Percentiles rank a stretch among this genome's conserved stretches.
Conservation (phyloP, 2,329 filamentous ascomycete species). For the Rhynchosporium secalis region DNA sequence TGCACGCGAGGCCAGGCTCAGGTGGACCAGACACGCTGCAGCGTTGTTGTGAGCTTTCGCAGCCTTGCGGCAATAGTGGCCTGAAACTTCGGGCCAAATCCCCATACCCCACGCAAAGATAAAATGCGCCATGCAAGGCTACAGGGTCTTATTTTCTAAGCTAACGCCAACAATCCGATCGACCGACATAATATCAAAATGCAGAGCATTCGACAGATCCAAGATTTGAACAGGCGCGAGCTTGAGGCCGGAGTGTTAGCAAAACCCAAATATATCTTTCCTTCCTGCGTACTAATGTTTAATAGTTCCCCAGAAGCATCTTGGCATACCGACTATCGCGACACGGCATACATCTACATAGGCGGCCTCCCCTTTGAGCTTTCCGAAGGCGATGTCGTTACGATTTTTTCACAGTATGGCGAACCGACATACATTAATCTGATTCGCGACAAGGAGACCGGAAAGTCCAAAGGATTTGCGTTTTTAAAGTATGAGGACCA, state of each 20-base stretch:
- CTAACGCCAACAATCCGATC: too few species aligned
- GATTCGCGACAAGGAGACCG: constrained; percentile 91
- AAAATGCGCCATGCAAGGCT: too few species aligned
- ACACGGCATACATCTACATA: constrained; percentile 95
- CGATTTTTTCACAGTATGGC: constrained; percentile 95
- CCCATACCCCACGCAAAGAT: too few species aligned
- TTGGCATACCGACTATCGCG: constrained; percentile 97
- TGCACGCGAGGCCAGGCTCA: constrained; percentile 20
- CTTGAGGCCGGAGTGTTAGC: constrained; percentile 82
- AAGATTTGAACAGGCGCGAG: constrained; percentile 90
- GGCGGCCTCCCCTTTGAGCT: constrained; percentile 91
- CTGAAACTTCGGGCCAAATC: not conserved
- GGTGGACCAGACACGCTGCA: constrained; percentile 1
- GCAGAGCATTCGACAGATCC: constrained; percentile 92
- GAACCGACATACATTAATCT: constrained; percentile 93
- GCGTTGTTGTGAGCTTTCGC: constrained; percentile 11
- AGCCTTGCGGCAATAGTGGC: constrained; percentile 19
- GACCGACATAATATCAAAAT: constrained; percentile 50
- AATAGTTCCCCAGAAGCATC: constrained; percentile 77
- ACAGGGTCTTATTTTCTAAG: too few species aligned
- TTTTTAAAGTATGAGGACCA: constrained; percentile 99
- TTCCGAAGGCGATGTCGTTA: constrained; percentile 91
- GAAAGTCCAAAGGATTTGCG: constrained; percentile 90
- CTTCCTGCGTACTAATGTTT: constrained; percentile 20
- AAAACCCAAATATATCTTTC: not conserved